Base-by-base conservation (phyloP, 225 moss, liverwort and hornwort genomes). In the Lunularia cruciata region DNA sequence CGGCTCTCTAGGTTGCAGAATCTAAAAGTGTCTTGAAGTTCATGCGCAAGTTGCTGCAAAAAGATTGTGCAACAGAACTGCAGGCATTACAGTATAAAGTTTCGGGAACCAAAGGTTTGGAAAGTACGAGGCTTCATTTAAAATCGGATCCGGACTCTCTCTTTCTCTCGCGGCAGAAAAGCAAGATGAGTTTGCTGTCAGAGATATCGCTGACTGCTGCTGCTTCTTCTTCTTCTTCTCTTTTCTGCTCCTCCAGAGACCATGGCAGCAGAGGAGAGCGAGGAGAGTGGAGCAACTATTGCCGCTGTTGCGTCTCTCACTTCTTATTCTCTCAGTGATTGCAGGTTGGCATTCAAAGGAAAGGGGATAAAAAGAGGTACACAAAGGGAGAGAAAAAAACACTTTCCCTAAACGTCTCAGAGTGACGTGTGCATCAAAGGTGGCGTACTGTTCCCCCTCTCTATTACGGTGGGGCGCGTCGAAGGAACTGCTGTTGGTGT, bases 361-460 rank as follows among this genome's bases (percentile, higher is more conserved):
- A 28, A 31, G 14, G 55, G 73, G 46, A 63, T 43, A 57, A 68
- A 75, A 68, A 72, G 38, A 48, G 38, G 45, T 67, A 49, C 32
- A 72, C 67, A 76, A 73, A 64, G 61, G 57, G 48, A n/a, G 13
- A 27, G 36, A 30, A 60, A 61, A 39, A 60, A 30, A 65, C 58
- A 64, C 68, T 63, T 73, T 54, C 72, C 45, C 65, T 73, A 67
- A 60, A 60, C 54, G 56, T 69, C 73, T 64, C 60, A 37, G 39
- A 67, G 70, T 81, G 77, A 81, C 81, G 81, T 81, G 77, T 71
- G 74, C 81, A 77, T 73, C 81, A 60, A 47, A 69, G 77, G 77
- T 77, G 77, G 70, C 77, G 81, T 81, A 81, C 81, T 71, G 66
- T 62, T 74, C 51, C 73, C 70, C 73, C 70, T 71, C 77, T 81